Evolutionary conservation across 331 rosid species (phyloP).

Genomic region (Malus hybrid): DNA sequence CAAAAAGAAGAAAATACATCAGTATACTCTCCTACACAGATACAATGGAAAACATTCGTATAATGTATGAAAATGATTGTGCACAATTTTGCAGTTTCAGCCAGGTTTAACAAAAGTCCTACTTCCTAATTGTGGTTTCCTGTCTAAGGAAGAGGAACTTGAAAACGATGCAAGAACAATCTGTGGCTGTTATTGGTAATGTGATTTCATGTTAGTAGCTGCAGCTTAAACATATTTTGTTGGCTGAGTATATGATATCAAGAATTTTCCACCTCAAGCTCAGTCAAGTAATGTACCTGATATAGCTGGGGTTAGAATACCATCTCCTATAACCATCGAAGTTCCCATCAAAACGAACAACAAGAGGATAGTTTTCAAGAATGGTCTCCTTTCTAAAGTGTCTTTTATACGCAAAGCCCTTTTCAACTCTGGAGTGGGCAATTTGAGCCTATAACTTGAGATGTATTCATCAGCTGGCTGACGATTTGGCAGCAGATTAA

Average conservation of each 20-base stretch:
- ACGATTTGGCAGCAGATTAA: conserved; percentile 75
- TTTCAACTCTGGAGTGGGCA: conserved; percentile 87
- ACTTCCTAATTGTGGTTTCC: neutral
- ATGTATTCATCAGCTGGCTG: conserved; percentile 86
- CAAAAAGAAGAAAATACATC: neutral
- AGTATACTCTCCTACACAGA: neutral
- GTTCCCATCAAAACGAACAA: conserved; percentile 88
- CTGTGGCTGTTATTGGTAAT: neutral
- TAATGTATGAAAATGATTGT: neutral
- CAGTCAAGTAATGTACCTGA: conserved; percentile 49
- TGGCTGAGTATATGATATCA: neutral
- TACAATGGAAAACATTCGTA: neutral
- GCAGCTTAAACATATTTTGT: neutral
- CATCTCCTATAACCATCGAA: conserved; percentile 96
- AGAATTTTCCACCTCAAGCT: neutral
- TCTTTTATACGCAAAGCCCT: conserved; percentile 83
- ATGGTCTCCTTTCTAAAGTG: conserved; percentile 48
- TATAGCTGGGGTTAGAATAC: conserved; percentile 91
- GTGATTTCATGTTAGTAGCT: neutral
- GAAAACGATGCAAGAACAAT: neutral
- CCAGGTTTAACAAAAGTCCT: neutral
- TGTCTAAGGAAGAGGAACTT: neutral
- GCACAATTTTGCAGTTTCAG: neutral
- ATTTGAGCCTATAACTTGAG: conserved; percentile 82
- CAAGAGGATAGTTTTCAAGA: conserved; percentile 57